Evolutionary conservation across 192 early-diverging fungal genomes (phyloP).

Genomic region (Rhizophagus prolifer): DNA sequence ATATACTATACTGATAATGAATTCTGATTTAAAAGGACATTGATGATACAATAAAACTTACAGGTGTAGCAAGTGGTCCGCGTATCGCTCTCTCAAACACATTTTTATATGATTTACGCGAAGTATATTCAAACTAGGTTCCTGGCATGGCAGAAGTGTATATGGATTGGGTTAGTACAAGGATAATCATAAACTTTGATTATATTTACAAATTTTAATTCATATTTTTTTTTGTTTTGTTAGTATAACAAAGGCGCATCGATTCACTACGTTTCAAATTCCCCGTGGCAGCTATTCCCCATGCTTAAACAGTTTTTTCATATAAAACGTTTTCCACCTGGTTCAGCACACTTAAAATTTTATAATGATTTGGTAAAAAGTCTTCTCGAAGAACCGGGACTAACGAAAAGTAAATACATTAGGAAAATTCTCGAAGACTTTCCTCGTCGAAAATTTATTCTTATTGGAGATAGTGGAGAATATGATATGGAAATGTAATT

Average conservation of each 20-base stretch:
- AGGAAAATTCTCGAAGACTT: slow-evolving; percentile 50
- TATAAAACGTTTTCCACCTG: slow-evolving; percentile 67
- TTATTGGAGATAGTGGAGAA: slow-evolving; percentile 87
- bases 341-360: slow-evolving; percentile 65
- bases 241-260: slow-evolving; percentile 59
- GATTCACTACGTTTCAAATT: slow-evolving; percentile 87
- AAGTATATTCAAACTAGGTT: slow-evolving; percentile 36
- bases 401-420: slow-evolving; percentile 56
- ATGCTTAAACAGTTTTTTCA: slow-evolving; percentile 66
- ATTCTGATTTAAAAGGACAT: slow-evolving; percentile 51
- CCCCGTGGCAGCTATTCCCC: slow-evolving; percentile 79
- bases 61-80: slow-evolving; percentile 68
- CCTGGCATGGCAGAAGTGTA: slow-evolving; percentile 73
- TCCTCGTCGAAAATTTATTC: slow-evolving; percentile 72
- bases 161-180: slow-evolving; percentile 45
- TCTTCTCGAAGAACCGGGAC: slow-evolving; percentile 53
- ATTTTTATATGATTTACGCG: slow-evolving; percentile 35
- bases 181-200: not conserved
- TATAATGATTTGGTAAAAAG: slow-evolving; percentile 63
- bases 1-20: not conserved
- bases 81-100: slow-evolving; percentile 61
- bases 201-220: not conserved
- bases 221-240: slow-evolving; percentile 4
- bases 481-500: slow-evolving; percentile 71
- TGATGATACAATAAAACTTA: slow-evolving; percentile 92